A percentile compares a stretch with the other conserved stretches of the same genome.
Evolutionary conservation across 768 basidiomycete genomes (phyloP).

Genomic region (Suillus tomentosus): DNA sequence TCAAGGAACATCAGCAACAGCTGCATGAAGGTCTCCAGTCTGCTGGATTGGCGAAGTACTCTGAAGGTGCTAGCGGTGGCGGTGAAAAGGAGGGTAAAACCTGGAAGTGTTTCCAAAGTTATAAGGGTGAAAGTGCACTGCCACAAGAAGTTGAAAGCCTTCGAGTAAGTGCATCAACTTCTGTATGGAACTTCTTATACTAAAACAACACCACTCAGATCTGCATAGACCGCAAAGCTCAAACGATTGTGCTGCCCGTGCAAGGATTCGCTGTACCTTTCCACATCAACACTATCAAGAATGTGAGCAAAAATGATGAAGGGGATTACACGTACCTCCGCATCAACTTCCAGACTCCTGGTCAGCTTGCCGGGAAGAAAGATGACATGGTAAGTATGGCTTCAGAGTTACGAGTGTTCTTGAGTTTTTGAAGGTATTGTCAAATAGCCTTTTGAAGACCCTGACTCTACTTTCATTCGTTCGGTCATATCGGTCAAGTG

Average conservation of each 20-base stretch:
- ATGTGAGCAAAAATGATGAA: conserved; percentile 96
- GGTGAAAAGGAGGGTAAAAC: conserved; percentile 87
- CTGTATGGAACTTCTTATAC: neutral
- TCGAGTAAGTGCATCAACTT: conserved; percentile 53
- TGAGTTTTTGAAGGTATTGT: conserved; percentile 10
- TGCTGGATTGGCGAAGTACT: conserved; percentile 81
- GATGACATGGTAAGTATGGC: conserved; percentile 79
- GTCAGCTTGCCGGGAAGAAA: conserved; percentile 96
- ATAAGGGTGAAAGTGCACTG: conserved; percentile 90
- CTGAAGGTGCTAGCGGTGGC: conserved; percentile 74
- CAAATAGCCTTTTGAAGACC: conserved; percentile 89
- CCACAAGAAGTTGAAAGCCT: conserved; percentile 82
- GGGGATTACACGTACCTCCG: conserved; percentile 92
- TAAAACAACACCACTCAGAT: conserved; percentile 52
- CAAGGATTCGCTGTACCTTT: conserved; percentile 96
- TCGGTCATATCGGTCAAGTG: conserved; percentile 96
- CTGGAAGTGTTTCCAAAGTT: conserved; percentile 96
- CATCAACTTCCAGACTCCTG: conserved; percentile 98
- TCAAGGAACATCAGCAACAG: conserved; percentile 86
- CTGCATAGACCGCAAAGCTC: conserved; percentile 85
- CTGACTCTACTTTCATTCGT: conserved; percentile 93
- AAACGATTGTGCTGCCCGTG: conserved; percentile 89
- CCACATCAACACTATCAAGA: conserved; percentile 98
- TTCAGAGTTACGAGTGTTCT: neutral
- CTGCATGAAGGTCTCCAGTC: conserved; percentile 75